Evolutionary conservation across 2,329 filamentous ascomycete genomes (phyloP), one percentile per base, ranked within the genome.

Genomic region (Metarhizium sp.): DNA sequence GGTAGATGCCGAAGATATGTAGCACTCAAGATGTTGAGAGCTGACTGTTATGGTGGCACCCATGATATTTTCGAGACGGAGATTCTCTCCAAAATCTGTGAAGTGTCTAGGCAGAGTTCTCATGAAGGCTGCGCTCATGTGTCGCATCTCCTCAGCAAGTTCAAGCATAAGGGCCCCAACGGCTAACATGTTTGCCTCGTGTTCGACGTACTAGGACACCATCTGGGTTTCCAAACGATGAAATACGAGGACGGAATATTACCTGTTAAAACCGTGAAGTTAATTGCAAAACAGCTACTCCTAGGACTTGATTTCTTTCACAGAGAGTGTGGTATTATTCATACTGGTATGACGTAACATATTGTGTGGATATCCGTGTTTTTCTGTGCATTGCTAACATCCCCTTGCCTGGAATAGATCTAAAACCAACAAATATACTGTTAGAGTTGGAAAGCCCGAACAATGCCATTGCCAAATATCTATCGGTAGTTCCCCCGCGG

Each of bases 41-140:
- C 40, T 32, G 51, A 52, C 32, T 52, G 51, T 20, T 52, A 52
- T 46, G 40, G 25, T 25, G 29, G 40, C 51, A 11, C 51, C 13
- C 51, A 52, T 43, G 38, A 52, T 6, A 52, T 52, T 32, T 52
- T 52, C 45, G 51, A 52, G 51, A 18, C 18, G 14, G 51, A 52
- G 13, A 52, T 52, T 46, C 51, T 52, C 51, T 43, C 38, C 5
- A 52, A 29, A 25, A 46, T 46, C 3, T 32, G 2, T 5, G 51
- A 52, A 18, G 36, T 52, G 18, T 52, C 51, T 45, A 30, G 36
- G 40, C 7, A 34, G 6, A 52, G 51, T 43, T 52, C 18, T 43
- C 51, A 52, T 36, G 20, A 43, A 45, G 51, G 51, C 20, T 20
- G 51, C 25, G n/a, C 16, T 18, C 20, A 52, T 11, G 51, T 52